Evolutionary conservation across 176 grass and related monocot species (phyloP), one percentile per base, ranked within the genome.

Genomic region (Aegilops speltoides): DNA sequence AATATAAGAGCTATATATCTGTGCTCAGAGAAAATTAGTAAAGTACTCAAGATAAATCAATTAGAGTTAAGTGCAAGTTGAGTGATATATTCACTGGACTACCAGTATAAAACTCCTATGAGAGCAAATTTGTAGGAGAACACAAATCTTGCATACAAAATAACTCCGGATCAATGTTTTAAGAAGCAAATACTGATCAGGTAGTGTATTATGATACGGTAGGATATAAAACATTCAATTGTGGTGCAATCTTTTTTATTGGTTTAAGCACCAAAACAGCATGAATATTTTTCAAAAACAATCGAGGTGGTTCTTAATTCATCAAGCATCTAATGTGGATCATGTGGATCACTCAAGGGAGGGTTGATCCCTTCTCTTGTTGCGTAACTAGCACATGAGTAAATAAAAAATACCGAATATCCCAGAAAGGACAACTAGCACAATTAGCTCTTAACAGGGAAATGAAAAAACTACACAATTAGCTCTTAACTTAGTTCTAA

Each of bases 41-140:
- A 88, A 9, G 17, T 59, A 22, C 56, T 59, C 56, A 59, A 62
- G n/a, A 79, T 17, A 69, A 65, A 43, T 83, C 37, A 54, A 37
- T 8, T 54, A 67, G 22, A 15, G 3, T 70, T 48, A 52, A 4
- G 16, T 76, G 31, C 25, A 71, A 71, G 16, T 37, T 72, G 8
- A 60, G 19, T n/a, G 79, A 86, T 41, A 90, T 54, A 59, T 57
- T 20, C 56, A 59, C 56, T 22, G 19, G 56, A 59, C 75, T 31
- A 56, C 13, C 9, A 79, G n/a, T 54, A 52, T 14, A 74, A 22
- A 57, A 57, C 54, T 52, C 15, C 15, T 23, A 48, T 73, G 16
- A 34, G 71, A 29, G n/a, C 12, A 31, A 85, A 64, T 36, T 16
- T 13, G 45, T 20, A 86, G 1, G 48, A 7, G 16, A 60, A 10